Percentiles rank a stretch among this genome's conserved stretches.
Conservation (phyloP, 805 yeast species). For the Wickerhamiella sorbophila region DNA sequence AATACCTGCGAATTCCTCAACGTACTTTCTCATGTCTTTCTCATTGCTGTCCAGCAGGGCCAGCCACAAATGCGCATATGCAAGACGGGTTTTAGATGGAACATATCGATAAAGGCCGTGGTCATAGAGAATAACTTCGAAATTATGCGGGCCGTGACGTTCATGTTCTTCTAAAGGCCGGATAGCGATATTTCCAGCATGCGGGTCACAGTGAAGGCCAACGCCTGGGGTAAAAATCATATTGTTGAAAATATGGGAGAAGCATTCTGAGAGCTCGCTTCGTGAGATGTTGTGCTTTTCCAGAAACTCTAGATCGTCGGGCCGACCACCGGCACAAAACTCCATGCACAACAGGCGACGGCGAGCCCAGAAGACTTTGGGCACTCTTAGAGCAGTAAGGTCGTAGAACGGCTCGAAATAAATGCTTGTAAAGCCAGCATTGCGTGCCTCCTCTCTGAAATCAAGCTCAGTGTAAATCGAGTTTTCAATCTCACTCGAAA, state of each 20-base stretch:
- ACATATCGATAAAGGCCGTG: constrained; percentile 89
- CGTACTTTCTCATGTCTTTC: constrained; percentile 53
- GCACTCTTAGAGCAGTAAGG: constrained; percentile 68
- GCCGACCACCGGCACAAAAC: constrained; percentile 62
- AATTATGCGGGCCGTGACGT: constrained; percentile 42
- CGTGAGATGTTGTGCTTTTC: constrained; percentile 51
- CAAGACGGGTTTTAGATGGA: constrained; percentile 57
- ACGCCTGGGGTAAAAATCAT: constrained; percentile 93
- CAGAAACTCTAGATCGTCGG: constrained; percentile 60
- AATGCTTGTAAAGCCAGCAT: constrained; percentile 54
- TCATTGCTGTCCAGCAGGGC: constrained; percentile 63
- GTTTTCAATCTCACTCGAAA: constrained; percentile 80
- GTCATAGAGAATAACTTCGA: constrained; percentile 84
- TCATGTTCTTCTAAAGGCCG: constrained; percentile 27
- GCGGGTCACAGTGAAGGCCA: constrained; percentile 95
- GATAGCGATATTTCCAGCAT: constrained; percentile 91
- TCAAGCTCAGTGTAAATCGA: constrained; percentile 87
- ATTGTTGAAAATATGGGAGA: constrained; percentile 79
- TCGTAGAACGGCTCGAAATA: constrained; percentile 45
- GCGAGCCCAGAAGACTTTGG: constrained; percentile 51
- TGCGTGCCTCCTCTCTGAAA: constrained; percentile 72
- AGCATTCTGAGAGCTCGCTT: constrained; percentile 66
- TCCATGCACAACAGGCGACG: constrained; percentile 78
- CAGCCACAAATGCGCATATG: constrained; percentile 87
- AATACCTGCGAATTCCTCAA: constrained; percentile 66